Base-by-base conservation (phyloP, 257 asterid species). In the Salvia miltiorrhiza region DNA sequence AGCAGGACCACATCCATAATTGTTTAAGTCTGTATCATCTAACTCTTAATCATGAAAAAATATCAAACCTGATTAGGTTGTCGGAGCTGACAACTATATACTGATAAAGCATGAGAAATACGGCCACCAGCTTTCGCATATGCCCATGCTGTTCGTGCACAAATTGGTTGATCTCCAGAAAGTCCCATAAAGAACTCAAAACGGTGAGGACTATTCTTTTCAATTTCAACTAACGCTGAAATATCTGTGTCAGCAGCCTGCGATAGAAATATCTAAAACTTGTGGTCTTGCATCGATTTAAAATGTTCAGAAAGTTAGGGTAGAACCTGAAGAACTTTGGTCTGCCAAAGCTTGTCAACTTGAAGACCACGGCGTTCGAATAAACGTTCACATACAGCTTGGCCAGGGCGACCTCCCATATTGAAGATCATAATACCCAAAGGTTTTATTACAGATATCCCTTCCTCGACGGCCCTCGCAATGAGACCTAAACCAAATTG, bases 131-230 rank as follows among this genome's bases (percentile, higher is more conserved):
- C 82, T 74, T 89, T 87, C 57, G 97, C 95, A 77, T 91, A 94
- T 19, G 99, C 99, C 97, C 97, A 94, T 69, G 99, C 97, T 73
- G 99, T 91, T 79, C 97, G 92, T 68, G 97, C 99, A 80, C 97
- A 94, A 70, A 94, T 89, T 4, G 97, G 95, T 71, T 91, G 96
- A 78, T 91, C 97, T 1, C 99, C 99, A n/a, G 77, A 92, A 76
- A 94, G 97, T 39, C 97, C 99, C 99, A 94, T 94, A 87, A 94
- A 94, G 73, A 94, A 94, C 85, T 94, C 99, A 80, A 94, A 94
- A 33, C 97, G 96, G 48, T 94, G 99, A 19, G 89, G 97, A 78
- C 99, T 94, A 75, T 82, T 94, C 77, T 91, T 94, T 77, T 94
- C 99, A 65, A 94, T 94, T 73, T 94, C 99, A 77, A 94, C 99